Evolutionary conservation across 1,284 basidiomycete genomes (phyloP), one percentile per base, ranked within the genome.

Genomic region (Irpex sp.): DNA sequence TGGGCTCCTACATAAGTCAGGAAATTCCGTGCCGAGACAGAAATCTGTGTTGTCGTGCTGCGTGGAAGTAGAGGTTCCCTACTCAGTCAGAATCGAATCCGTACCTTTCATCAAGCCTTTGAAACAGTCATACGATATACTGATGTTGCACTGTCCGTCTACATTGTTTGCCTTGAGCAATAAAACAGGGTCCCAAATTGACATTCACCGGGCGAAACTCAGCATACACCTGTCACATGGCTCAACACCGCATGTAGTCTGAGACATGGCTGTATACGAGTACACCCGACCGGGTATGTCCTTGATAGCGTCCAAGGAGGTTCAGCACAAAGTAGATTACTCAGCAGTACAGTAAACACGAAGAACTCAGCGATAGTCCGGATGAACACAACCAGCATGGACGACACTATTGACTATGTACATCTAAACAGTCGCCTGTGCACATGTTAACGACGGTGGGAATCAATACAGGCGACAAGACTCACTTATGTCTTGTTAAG

Each of bases 401-500:
- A 33, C 31, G 5, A 33, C 31, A 33, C 31, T 33, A 33, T 33
- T 6, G 5, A 33, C 31, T 33, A 33, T 26, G 5, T 33, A 33
- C 31, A 33, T 33, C 31, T 33, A 33, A 33, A 33, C 31, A 33
- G 31, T 33, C 31, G 31, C 31, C 31, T 33, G 13, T 33, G 35
- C 26, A 57, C 26, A 37, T 9, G 8, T 17, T 36, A 35, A 57
- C 26, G 19, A 57, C 21, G 13, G 21, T 8, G 26, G 66, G 35
- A 19, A 55, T 43, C 21, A 19, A 37, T 9, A 31, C 13, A 46
- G 13, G n/a, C 9, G 67, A 56, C 5, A 63, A 59, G 35, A 17
- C 64, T 61, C 7, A 63, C 37, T 11, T 63, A 56, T 15, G 64
- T 62, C 17, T 19, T 65, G 61, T 39, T 33, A n/a, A 68, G 63